A percentile compares a stretch with the other conserved stretches of the same genome.
Evolutionary conservation across 352 stramenopile species (phyloP).

Genomic region (Phytophthora kernoviae): DNA sequence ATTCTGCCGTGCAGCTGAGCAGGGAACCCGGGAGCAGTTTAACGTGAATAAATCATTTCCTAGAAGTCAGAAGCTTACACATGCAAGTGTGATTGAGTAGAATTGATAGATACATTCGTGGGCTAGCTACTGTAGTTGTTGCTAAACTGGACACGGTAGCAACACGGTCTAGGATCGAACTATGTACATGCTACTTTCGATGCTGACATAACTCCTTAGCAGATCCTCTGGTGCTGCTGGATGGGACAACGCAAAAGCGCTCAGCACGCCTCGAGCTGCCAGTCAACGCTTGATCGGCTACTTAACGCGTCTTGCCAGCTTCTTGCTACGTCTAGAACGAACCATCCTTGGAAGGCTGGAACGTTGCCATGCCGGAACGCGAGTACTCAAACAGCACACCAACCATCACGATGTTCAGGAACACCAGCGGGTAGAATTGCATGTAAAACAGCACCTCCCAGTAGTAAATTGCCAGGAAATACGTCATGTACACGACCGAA

Average conservation of each 20-base stretch:
- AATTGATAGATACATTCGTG: slow-evolving; percentile 37
- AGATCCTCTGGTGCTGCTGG: slow-evolving; percentile 8
- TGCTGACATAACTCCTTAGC: slow-evolving; percentile 22
- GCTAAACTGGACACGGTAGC: slow-evolving; percentile 7
- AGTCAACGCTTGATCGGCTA: slow-evolving; percentile 10
- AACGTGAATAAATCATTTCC: slow-evolving; percentile 11
- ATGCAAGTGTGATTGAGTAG: slow-evolving; percentile 5
- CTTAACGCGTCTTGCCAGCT: slow-evolving; percentile 11
- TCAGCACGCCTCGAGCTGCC: slow-evolving; percentile 6
- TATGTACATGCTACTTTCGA: slow-evolving; percentile 43
- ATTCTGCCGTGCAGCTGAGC: slow-evolving; percentile 14
- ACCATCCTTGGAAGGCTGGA: slow-evolving; percentile 45
- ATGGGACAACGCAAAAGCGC: slow-evolving; percentile 9
- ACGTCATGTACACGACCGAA: slow-evolving; percentile 70
- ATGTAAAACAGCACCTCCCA: slow-evolving; percentile 81
- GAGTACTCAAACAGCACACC: slow-evolving; percentile 62
- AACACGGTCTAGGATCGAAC: slow-evolving; percentile 23
- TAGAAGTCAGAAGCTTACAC: slow-evolving; percentile 4
- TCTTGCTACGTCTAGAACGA: slow-evolving; percentile 30
- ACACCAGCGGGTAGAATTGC: slow-evolving; percentile 74
- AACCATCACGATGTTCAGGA: slow-evolving; percentile 67
- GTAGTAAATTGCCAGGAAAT: slow-evolving; percentile 70
- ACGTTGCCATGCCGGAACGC: slow-evolving; percentile 67
- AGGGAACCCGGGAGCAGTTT: neutral
- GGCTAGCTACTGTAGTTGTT: slow-evolving; percentile 4